Evolutionary conservation across 495 filamentous ascomycete species (phyloP).

Genomic region (Letharia lupina): DNA sequence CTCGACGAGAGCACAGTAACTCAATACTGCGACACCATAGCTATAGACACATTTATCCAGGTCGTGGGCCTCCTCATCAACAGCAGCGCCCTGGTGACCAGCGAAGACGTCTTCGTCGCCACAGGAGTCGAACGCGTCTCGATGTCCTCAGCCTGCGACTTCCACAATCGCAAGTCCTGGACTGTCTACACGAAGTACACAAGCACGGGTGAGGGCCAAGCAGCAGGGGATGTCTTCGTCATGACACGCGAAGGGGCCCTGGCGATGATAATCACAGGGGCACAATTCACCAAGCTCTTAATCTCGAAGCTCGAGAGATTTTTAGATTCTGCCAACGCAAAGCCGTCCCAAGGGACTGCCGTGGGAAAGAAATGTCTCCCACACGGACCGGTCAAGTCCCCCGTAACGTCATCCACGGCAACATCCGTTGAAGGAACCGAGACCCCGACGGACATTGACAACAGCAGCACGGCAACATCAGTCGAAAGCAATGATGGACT

Average conservation of each 20-base stretch:
- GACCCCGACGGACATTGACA: constrained; percentile 2
- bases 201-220: constrained; percentile 17
- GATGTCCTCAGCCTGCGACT: constrained; percentile 23
- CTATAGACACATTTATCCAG: constrained; percentile 33
- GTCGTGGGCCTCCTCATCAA: constrained; percentile 33
- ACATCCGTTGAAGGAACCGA: constrained; percentile 8
- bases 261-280: constrained; percentile 21
- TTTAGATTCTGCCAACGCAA: constrained; percentile 21
- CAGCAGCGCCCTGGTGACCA: constrained; percentile 22
- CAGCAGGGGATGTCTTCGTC: constrained; percentile 30
- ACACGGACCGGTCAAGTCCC: not conserved
- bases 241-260: constrained; percentile 24
- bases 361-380: not conserved
- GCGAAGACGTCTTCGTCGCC: constrained; percentile 28
- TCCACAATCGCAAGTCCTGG: constrained; percentile 21
- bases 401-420: constrained; percentile 6
- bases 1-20: constrained; percentile 24
- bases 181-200: constrained; percentile 28
- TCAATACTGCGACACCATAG: constrained; percentile 24
- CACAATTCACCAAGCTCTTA: constrained; percentile 22
- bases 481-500: too few species aligned
- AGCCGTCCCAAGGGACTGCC: not conserved
- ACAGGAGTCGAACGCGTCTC: constrained; percentile 23
- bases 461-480: constrained; percentile 3
- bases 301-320: constrained; percentile 24